phyloP scores from a whole-genome alignment of 2,329 filamentous ascomycete species.

The Graphilbum fragrans region DNA sequence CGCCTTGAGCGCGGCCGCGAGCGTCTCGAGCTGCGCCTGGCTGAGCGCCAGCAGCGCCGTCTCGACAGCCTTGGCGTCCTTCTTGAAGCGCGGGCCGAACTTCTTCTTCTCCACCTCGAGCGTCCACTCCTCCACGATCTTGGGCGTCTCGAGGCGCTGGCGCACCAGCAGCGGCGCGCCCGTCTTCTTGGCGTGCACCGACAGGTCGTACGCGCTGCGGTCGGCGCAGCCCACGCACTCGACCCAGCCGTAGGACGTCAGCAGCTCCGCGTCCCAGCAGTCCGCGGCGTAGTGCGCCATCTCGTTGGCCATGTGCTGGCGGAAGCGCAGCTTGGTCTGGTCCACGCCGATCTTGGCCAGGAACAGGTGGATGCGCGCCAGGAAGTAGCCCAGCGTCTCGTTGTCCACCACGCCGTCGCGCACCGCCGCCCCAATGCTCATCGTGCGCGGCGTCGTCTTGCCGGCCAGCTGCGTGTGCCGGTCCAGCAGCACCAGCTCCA shows the following conservation, averaged over 20 bases:
- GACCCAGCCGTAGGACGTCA: constrained; percentile 91
- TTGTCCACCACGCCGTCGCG: constrained; percentile 78
- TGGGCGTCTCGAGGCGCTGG: constrained; percentile 66
- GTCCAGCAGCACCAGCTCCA: constrained; percentile 76
- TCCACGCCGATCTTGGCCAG: constrained; percentile 81
- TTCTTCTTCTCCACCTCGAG: constrained; percentile 88
- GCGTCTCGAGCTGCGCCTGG: constrained; percentile 70
- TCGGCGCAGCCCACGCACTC: constrained; percentile 90
- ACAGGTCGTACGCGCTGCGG: constrained; percentile 86
- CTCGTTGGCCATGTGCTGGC: constrained; percentile 80
- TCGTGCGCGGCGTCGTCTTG: constrained; percentile 60
- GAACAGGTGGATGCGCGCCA: constrained; percentile 88
- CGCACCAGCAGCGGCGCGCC: constrained; percentile 76
- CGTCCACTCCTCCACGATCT: constrained; percentile 75
- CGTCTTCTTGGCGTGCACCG: constrained; percentile 86
- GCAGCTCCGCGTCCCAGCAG: constrained; percentile 94
- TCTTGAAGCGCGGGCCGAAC: constrained; percentile 91
- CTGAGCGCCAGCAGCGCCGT: constrained; percentile 61
- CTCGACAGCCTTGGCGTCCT: constrained; percentile 80
- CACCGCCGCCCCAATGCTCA: constrained; percentile 80
- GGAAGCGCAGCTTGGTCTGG: constrained; percentile 78
- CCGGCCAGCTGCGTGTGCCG: constrained; percentile 77
- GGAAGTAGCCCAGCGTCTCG: constrained; percentile 95
- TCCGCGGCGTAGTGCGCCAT: constrained; percentile 88
- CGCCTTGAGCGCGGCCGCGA: constrained; percentile 61